Base-by-base conservation (phyloP, 2,329 filamentous ascomycete genomes). In the Chaetomiaceae sp. region DNA sequence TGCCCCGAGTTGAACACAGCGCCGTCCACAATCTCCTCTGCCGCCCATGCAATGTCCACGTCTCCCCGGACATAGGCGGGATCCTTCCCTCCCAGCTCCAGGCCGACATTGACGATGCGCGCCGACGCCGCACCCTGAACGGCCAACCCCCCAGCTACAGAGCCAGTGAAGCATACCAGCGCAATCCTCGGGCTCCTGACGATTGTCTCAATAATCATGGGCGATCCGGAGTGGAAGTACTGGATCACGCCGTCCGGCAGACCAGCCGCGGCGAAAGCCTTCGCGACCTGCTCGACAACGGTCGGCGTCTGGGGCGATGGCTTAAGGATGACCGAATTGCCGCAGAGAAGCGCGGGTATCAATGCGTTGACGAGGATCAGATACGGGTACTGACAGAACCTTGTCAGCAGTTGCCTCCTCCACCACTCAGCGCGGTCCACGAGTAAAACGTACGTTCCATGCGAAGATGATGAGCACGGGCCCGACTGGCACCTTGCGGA, bases 1-100 rank as follows among this genome's bases (percentile, higher is more conserved):
- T 97, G 91, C n/a, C 91, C 91, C 42, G 90, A 95, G 71, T 97
- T 97, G 75, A 97, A 97, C 47, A 97, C 74, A n/a, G 89, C 84
- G 17, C 91, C 91, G 58, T 97, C 91, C 12, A 97, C 88, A 59
- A 97, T 93, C 68, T 96, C 89, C 56, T 86, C 89, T 0, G 91
- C 91, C 0, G 85, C 90, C 91, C 90, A 96, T 38, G 81, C 80
- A 38, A 95, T 68, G 62, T 97, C 89, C 1, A 95, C 88, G 60
- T 97, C 91, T 6, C 72, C 73, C 50, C 91, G 76, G 45, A 97
- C 76, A 61, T 96, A 97, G 19, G 91, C 91, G 4, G 91, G 88
- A 63, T 97, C 91, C 63, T 97, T 97, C 54, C 91, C 91, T 54
- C 91, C 91, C 22, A 97, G 81, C 68, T 97, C 91, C 30, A 97